These are phyloP conservation scores for Wickerhamomyces silvicola DNA, from an alignment of 805 yeast species.

Conservation along the genomic window DNA sequence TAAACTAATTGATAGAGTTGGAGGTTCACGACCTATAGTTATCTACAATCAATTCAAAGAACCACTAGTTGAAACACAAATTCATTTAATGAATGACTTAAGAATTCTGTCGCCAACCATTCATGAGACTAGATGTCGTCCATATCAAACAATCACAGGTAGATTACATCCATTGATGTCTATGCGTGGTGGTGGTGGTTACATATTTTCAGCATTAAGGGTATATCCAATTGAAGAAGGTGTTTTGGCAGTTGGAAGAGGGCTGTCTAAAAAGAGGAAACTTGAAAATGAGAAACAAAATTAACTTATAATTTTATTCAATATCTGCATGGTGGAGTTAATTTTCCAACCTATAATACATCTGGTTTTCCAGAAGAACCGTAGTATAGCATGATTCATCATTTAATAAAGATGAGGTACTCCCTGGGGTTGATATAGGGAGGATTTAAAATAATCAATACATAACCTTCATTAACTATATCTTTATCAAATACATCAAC, in stretches of 20 bases:
- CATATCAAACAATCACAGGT: slow-evolving; percentile 90
- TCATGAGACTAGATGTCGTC: slow-evolving; percentile 74
- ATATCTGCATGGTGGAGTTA: slow-evolving; percentile 13
- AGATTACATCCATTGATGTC: slow-evolving; percentile 95
- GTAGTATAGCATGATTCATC: slow-evolving; percentile 33
- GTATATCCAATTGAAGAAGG: slow-evolving; percentile 66
- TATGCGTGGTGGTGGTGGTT: slow-evolving; percentile 89
- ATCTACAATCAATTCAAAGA: slow-evolving; percentile 81
- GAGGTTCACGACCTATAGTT: slow-evolving; percentile 85
- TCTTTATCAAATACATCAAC: slow-evolving; percentile 7
- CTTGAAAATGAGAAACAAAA: slow-evolving; percentile 9
- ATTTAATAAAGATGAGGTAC: slow-evolving; percentile 30
- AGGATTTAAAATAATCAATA: slow-evolving; percentile 77
- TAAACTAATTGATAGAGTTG: slow-evolving; percentile 52
- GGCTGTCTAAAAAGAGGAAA: slow-evolving; percentile 35
- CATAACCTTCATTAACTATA: slow-evolving; percentile 21
- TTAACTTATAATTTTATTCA: slow-evolving; percentile 4
- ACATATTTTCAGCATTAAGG: slow-evolving; percentile 66
- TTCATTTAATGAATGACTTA: slow-evolving; percentile 57
- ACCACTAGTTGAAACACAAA: slow-evolving; percentile 64
- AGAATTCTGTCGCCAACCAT: slow-evolving; percentile 78
- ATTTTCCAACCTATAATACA: slow-evolving; percentile 59
- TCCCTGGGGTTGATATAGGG: slow-evolving; percentile 69
- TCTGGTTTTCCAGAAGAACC: slow-evolving; percentile 51
- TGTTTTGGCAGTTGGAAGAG: slow-evolving; percentile 65